Base-by-base conservation (phyloP, 306 rosid genomes). In the Pterocarpus santalinus region DNA sequence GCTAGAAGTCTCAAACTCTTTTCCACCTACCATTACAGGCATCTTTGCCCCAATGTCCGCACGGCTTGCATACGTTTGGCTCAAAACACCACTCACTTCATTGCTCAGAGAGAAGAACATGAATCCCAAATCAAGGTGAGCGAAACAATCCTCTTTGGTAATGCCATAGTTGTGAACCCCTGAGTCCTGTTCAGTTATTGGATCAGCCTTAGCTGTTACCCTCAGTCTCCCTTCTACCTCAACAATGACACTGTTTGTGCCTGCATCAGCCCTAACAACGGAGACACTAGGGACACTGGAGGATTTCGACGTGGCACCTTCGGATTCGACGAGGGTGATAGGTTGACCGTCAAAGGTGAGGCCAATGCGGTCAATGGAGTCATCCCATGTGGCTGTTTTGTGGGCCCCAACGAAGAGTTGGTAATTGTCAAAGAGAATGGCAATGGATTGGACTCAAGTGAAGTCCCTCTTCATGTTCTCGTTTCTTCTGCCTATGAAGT, bases 401-500 rank as follows among this genome's bases (percentile, higher is more conserved):
- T 6, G 47, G n/a, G 95, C 92, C 0, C 92, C 89, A 5, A 90
- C 2, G 79, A 52, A 86, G 76, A 92, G 80, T 15, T 79, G 86
- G 73, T 87, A 93, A 13, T 58, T 41, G 63, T 85, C 57, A 55
- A 90, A 87, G 51, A 92, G 89, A 67, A 92, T 86, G 35, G 75
- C 92, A 2, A 89, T 84, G 49, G 97, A 92, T 71, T 92, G 88
- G 65, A 86, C 90, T 95, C 95, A 91, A 9, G 97, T 88, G 90
- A 91, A 91, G 90, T 90, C 97, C 14, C 92, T 88, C 32, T 52
- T 77, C 90, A 92, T 79, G 87, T 80, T 55, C 0, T 68, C 17
- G 70, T 88, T 92, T 73, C 86, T 86, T 51, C 72, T 88, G 22
- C 95, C 94, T 2, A 86, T 89, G 87, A 92, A 89, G 67, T 87